Percentiles rank a stretch among this genome's conserved stretches.
phyloP scores from a whole-genome alignment of 176 grass and related monocot species.

The Phyllostachys edulis region DNA sequence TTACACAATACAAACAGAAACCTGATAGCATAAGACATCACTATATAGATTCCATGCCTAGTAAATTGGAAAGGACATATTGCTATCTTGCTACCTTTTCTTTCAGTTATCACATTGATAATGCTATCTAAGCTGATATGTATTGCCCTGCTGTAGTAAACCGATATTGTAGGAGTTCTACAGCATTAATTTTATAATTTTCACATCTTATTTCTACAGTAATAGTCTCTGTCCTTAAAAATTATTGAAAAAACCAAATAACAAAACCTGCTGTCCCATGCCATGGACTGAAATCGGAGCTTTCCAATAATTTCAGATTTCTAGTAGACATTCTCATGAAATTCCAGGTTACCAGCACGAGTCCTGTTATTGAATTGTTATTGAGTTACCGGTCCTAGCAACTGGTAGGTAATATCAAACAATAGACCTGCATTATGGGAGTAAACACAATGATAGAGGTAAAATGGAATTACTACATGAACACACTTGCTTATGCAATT shows the following conservation, averaged over 20 bases:
- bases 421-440: constrained; percentile 38
- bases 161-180: not conserved
- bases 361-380: not conserved
- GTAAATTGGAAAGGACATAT: not conserved
- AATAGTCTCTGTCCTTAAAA: not conserved
- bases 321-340: not conserved
- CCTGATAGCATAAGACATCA: no score
- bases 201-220: not conserved
- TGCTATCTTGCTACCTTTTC: not conserved
- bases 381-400: no score
- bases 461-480: constrained; percentile 1
- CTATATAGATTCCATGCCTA: no score
- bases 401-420: no score
- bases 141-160: not conserved
- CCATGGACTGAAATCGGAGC: not conserved
- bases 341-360: not conserved
- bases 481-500: not conserved
- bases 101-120: not conserved
- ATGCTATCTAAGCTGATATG: not conserved
- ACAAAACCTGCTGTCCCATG: not conserved
- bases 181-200: not conserved
- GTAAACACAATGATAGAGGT: not conserved
- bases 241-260: not conserved
- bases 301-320: not conserved
- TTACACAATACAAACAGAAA: no score